Evolutionary conservation across 192 early-diverging fungal species (phyloP), one percentile per base, ranked within the genome.

Genomic region (Backusella tuberculispora): DNA sequence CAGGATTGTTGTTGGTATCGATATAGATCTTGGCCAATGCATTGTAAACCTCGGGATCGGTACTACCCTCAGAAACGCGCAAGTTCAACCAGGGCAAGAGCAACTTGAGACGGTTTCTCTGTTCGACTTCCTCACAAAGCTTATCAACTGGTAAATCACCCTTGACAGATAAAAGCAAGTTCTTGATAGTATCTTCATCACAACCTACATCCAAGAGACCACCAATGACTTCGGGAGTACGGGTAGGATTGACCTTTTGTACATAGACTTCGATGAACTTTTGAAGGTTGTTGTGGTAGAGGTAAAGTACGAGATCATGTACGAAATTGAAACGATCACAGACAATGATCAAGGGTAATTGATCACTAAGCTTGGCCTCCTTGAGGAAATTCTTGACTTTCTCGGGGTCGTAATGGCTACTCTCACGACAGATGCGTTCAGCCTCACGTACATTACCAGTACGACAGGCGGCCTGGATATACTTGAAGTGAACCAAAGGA

Each of bases 241-340:
- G 95, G 37, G 89, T 77, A 6, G 98, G 88, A 83, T 99, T 99
- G 69, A 99, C 97, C 78, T 96, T 97, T 77, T 99, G 98, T n/a
- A 99, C 98, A 76, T 99, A 99, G 19, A 97, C 92, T 84, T 98
- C 98, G 79, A 99, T 98, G 85, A 95, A 98, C 87, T 97, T 96
- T 82, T 87, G 92, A 76, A 95, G 80, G 70, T 92, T 92, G 85
- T 96, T 96, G 72, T 97, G 95, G 86, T 98, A 98, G 78, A 99
- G 84, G 65, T 95, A 97, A 41, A 99, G 88, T 7, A 99, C 95
- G 34, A 99, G 85, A 74, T 99, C 98, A 76, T 99, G 97, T 44
- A 99, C 97, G 88, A 93, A 99, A 83, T 94, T 90, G 78, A 93
- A 95, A 63, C 98, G 92, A 80, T 99, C 98, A 85, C 98, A 99